Conservation (phyloP, 169 alveolate genomes). For the Cryptosporidium andersoni region DNA sequence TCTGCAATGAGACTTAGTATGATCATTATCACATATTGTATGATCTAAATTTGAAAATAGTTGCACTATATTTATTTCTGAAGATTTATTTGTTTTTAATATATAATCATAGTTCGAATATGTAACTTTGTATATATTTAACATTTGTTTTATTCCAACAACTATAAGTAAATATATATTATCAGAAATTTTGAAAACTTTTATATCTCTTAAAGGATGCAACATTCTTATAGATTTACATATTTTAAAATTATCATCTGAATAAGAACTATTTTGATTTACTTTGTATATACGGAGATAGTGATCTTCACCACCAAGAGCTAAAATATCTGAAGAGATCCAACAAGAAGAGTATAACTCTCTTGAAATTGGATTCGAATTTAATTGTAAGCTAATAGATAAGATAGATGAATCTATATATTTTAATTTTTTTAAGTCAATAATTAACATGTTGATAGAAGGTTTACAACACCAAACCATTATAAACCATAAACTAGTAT, state of each 20-base stretch:
- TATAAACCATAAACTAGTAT: neutral
- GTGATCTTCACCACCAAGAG: slow-evolving; percentile 62
- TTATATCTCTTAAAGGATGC: slow-evolving; percentile 40
- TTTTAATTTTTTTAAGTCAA: neutral
- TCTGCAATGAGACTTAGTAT: too few species aligned
- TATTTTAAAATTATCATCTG: neutral
- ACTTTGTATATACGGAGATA: slow-evolving; percentile 19
- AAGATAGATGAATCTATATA: neutral
- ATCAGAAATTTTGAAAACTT: slow-evolving; percentile 1
- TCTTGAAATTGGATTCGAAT: slow-evolving; percentile 50
- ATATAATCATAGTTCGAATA: neutral
- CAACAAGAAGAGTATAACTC: slow-evolving; percentile 24
- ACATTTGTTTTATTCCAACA: slow-evolving; percentile 50
- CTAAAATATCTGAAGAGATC: slow-evolving; percentile 3
- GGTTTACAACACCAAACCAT: slow-evolving; percentile 61
- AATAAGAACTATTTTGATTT: slow-evolving; percentile 6
- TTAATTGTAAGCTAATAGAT: neutral
- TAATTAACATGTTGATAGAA: slow-evolving; percentile 4
- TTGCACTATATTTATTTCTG: too few species aligned
- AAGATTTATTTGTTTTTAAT: neutral
- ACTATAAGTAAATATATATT: neutral
- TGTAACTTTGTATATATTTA: slow-evolving; percentile 20
- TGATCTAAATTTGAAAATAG: slow-evolving; percentile 29
- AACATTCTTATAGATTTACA: slow-evolving; percentile 22
- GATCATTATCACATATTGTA: slow-evolving; percentile 1